Base-by-base conservation (phyloP, 129 eudicot species). In the Escallonia rubra region DNA sequence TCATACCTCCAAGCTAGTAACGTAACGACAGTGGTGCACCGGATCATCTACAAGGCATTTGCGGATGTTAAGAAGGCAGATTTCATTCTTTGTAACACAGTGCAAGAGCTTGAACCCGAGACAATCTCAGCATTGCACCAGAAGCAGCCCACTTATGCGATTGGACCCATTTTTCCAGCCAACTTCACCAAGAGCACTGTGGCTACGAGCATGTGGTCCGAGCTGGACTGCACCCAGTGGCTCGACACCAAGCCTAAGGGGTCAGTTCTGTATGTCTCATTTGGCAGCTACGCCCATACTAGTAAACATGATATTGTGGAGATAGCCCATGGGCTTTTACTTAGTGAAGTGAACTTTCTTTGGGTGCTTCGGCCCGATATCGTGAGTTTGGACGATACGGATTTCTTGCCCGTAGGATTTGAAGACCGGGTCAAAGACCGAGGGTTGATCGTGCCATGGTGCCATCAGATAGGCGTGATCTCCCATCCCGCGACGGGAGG, bases 211-310 rank as follows among this genome's bases (percentile, higher is more conserved):
- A 78, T 91, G 49, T 88, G 96, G 96, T 74, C 82, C 44, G 96
- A 88, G 79, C 75, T 86, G 14, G 90, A 91, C 47, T 91, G 96
- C 81, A 79, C 79, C 47, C 44, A 48, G 15, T 91, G 97, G 97
- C 90, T 91, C 53, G 68, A 88, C 73, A 49, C 40, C 3, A 79
- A 68, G 80, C 85, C 96, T 42, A 52, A 59, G 7, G 75, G 81
- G 4, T 85, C 96, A 0, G 97, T 91, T 54, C 62, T 91, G 71
- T 91, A 91, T 66, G 82, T 91, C 44, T 91, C 96, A 2, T 88
- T 87, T 65, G 97, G 97, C 9, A 91, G 97, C 80, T 82, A 85
- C 68, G 97, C 90, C 23, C 96, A 82, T 65, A 78, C 76, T 15
- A 82, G 72, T 64, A 88, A 85, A 64, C 78, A 87, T 51, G 87